Base-by-base conservation (phyloP, 2,329 filamentous ascomycete species). In the Trichoderma harzianum region DNA sequence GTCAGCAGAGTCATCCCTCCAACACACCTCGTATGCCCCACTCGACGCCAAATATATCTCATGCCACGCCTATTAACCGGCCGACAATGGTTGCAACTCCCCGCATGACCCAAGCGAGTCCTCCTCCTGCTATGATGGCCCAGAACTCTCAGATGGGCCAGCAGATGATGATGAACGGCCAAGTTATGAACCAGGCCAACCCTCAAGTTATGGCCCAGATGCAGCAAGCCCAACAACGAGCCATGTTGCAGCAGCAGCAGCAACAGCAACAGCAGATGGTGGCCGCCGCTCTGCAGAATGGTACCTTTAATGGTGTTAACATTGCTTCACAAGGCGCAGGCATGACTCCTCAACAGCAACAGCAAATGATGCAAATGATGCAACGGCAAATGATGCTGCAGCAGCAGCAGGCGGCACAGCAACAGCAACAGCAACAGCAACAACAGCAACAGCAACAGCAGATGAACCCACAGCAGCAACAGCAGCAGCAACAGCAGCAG, bases 1-100 rank as follows among this genome's bases (percentile, higher is more conserved):
- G 89, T 76, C 90, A 92, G 76, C 89, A 91, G 77, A 91, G 90
- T 74, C 89, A 91, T 78, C 84, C 85, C 3, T 85, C 87, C 3
- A 86, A 86, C n/a, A 91, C 90, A 11, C 90, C 90, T 30, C 85
- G 88, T 14, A 88, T 91, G 81, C 87, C 86, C 7, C 86, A 85
- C 74, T 84, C 87, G 16, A 92, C 90, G 1, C 90, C 90, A 2
- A 89, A 88, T 73, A 87, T 91, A 79, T 76, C 82, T 14, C 88
- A 90, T 72, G 86, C 85, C 32, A 91, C 90, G 0, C 90, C 90
- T 0, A 86, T 90, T 24, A 85, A 82, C 64, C 81, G 87, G 72
- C 80, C 84, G 77, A 79, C 86, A 77, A 85, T 87, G 76, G 80
- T 83, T 12, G 83, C 86, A 16, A 91, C 89, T 12, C 90, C 90